These are phyloP conservation scores for Botrytis aclada DNA, from an alignment of 2,329 filamentous ascomycete genomes.

Conservation along the genomic window DNA sequence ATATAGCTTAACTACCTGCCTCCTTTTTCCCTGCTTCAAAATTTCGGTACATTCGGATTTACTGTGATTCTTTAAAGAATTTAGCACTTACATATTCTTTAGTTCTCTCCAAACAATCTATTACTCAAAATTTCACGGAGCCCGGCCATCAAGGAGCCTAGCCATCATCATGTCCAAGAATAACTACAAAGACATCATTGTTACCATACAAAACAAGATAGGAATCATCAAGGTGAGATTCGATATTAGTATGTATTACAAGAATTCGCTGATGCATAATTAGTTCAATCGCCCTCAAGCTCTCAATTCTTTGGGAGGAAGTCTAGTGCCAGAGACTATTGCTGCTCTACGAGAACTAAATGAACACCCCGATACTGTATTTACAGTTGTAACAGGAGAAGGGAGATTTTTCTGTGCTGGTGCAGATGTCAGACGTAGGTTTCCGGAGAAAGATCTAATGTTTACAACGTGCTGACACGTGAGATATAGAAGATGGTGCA, in stretches of 20 bases:
- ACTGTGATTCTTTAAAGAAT: neutral
- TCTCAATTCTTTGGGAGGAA: constrained; percentile 49
- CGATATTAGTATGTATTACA: neutral
- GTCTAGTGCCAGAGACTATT: constrained; percentile 44
- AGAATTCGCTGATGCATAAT: constrained; percentile 40
- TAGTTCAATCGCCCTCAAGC: constrained; percentile 48
- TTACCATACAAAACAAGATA: constrained; percentile 44
- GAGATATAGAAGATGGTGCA: constrained; percentile 8
- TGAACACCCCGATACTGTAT: constrained; percentile 47
- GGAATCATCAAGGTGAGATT: constrained; percentile 44
- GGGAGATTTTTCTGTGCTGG: constrained; percentile 50
- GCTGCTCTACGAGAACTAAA: constrained; percentile 45
- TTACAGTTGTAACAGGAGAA: constrained; percentile 50
- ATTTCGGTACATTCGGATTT: neutral
- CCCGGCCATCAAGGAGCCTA: neutral
- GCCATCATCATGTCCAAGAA: constrained; percentile 21
- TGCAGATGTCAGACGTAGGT: constrained; percentile 45
- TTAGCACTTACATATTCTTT: too few relatives aligned
- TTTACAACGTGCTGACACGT: neutral
- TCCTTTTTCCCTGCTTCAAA: neutral
- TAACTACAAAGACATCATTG: constrained; percentile 44
- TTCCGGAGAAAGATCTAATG: neutral
- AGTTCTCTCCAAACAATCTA: neutral
- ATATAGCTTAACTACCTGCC: neutral
- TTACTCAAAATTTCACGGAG: too few relatives aligned